Base-by-base conservation (phyloP, 2,329 filamentous ascomycete genomes). In the Domatiomyces catenatus region DNA sequence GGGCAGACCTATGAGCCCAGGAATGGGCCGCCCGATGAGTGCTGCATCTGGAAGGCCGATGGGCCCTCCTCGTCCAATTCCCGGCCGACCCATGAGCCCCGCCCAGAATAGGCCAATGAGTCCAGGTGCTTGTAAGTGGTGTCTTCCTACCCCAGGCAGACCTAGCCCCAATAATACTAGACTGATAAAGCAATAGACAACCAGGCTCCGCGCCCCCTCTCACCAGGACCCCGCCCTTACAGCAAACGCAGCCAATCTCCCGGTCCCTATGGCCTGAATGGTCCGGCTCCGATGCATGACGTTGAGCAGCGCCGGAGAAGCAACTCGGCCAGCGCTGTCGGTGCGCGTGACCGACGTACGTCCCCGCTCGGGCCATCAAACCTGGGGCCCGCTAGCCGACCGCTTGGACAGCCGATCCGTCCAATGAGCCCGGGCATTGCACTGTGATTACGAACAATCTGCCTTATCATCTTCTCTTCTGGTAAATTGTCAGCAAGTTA, bases 191-290 rank as follows among this genome's bases (percentile, higher is more conserved):
- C 32, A 10, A 39, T 15, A 39, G 61, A 58, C 52, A 63, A 61
- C 26, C 58, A 61, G 48, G 51, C 59, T 26, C 63, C 64, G 49
- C 55, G 69, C 51, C 66, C 71, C 22, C 71, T 73, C 53, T 75
- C 75, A 19, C 74, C 75, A 8, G 70, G 68, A 8, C 70, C 68
- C 39, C 64, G 62, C 28, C 60, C 71, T 67, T n/a, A 69, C 54
- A n/a, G n/a, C n/a, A 62, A 66, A 20, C 65, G 68, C 50, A 62
- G 66, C 26, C 66, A 67, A 64, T 72, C 70, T 24, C 71, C 72
- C 12, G 68, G 68, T 17, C 68, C 68, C 2, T 69, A 71, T 45
- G 67, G 68, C 32, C 60, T 58, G 17, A 64, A 67, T 5, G 68
- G 70, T 54, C 67, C 66, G 32, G 62, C 64, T 32, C 69, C 69